Percentiles rank a stretch among this genome's conserved stretches.
phyloP scores from a whole-genome alignment of 2,329 filamentous ascomycete genomes.

The Elsinoe australis region DNA sequence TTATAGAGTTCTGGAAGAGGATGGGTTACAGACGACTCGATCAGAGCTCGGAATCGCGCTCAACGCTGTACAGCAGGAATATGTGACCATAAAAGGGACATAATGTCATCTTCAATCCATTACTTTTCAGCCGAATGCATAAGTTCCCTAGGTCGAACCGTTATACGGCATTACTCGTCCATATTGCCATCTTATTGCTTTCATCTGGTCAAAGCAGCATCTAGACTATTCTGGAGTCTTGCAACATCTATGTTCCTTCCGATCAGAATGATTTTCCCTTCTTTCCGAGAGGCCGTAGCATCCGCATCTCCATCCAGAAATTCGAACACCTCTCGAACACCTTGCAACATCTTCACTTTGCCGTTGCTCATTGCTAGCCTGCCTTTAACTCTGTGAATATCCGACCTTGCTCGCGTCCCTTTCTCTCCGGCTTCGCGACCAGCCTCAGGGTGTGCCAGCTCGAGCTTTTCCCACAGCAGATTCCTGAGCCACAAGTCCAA shows the following conservation, averaged over 20 bases:
- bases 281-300: not conserved
- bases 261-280: slow-evolving; percentile 31
- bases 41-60: no score
- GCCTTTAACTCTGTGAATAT: slow-evolving; percentile 85
- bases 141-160: no score
- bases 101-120: not conserved
- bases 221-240: slow-evolving; percentile 27
- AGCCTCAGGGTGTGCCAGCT: slow-evolving; percentile 44
- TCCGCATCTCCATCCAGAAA: slow-evolving; percentile 54
- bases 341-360: slow-evolving; percentile 70
- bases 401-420: slow-evolving; percentile 48
- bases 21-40: not conserved
- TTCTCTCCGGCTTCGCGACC: slow-evolving; percentile 60
- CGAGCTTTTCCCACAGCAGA: slow-evolving; percentile 72
- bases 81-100: no score
- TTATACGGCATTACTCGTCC: not conserved
- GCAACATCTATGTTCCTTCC: slow-evolving; percentile 26
- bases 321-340: slow-evolving; percentile 89
- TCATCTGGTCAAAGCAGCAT: slow-evolving; percentile 17
- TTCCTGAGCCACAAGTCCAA: slow-evolving; percentile 78
- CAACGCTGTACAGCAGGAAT: no score
- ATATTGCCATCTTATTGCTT: not conserved
- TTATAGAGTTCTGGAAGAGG: not conserved
- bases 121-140: not conserved
- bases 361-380: slow-evolving; percentile 60